Conservation (phyloP, 2,329 filamentous ascomycete genomes). For the Lasiodiplodia hormozganensis region DNA sequence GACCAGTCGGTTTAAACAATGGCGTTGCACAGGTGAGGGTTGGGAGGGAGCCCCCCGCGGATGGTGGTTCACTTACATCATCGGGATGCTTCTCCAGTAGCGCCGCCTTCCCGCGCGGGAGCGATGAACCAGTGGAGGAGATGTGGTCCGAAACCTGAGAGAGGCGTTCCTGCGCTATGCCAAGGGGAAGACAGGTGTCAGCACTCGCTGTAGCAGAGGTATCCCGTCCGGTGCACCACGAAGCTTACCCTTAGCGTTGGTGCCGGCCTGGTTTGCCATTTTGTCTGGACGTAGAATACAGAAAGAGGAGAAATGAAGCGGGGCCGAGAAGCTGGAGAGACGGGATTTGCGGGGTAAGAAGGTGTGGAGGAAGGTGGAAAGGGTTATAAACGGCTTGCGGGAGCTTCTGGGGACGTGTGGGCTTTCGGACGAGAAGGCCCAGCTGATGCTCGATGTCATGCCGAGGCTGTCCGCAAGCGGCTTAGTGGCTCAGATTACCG, state of each 20-base stretch:
- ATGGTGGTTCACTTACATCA: conserved; percentile 53
- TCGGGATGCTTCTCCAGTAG: conserved; percentile 63
- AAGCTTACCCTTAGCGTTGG: conserved; percentile 31
- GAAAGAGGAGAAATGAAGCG: neutral
- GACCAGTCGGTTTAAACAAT: neutral
- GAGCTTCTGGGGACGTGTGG: neutral
- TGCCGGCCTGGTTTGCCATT: conserved; percentile 48
- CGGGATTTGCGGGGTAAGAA: neutral
- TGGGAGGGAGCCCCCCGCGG: too few species aligned
- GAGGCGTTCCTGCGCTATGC: conserved; percentile 63
- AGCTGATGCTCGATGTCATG: conserved; percentile 25
- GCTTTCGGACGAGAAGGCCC: conserved; percentile 21
- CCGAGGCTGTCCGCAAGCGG: conserved; percentile 33
- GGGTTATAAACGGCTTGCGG: conserved; percentile 1
- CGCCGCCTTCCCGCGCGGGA: conserved; percentile 48
- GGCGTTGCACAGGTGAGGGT: neutral
- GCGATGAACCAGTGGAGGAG: conserved; percentile 46
- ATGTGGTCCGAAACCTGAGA: conserved; percentile 66
- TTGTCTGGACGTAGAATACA: conserved; percentile 28
- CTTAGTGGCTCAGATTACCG: conserved; percentile 26
- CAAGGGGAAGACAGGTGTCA: neutral
- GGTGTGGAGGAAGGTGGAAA: conserved; percentile 1
- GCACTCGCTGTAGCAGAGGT: neutral
- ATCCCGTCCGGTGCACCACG: neutral
- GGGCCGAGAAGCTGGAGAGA: conserved; percentile 27